phyloP scores from a whole-genome alignment of 306 rosid genomes.

The Mucuna pruriens region DNA sequence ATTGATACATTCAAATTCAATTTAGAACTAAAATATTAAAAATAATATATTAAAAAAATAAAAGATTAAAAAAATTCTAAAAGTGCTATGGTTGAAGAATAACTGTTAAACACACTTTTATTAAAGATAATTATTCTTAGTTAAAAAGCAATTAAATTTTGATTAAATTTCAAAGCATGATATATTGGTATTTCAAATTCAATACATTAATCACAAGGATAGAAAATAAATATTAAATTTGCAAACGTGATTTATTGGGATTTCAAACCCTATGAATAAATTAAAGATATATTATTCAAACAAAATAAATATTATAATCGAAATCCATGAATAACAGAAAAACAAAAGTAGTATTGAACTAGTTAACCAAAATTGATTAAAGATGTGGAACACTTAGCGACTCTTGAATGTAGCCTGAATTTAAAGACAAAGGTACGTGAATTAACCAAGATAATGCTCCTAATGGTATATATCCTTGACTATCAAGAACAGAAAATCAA shows the following conservation, averaged over 20 bases:
- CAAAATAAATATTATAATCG: not conserved
- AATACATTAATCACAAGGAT: not conserved
- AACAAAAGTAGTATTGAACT: not conserved
- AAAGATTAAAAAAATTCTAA: no score
- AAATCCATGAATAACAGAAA: not conserved
- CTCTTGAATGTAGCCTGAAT: not conserved
- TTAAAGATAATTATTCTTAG: no score
- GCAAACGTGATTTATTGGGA: not conserved
- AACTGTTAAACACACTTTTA: no score
- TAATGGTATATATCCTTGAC: conserved; percentile 32
- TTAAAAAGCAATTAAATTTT: not conserved
- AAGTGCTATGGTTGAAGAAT: no score
- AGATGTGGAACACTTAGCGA: not conserved
- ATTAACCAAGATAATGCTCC: not conserved
- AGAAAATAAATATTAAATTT: no score
- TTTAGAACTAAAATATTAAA: no score
- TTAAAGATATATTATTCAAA: not conserved
- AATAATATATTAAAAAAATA: no score
- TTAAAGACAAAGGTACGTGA: not conserved
- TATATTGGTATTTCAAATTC: not conserved
- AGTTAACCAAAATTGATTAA: not conserved
- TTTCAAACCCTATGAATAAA: not conserved
- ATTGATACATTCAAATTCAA: no score
- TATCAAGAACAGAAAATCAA: conserved; percentile 19
- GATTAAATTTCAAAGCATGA: not conserved